phyloP scores from a whole-genome alignment of 768 basidiomycete species.

The Neoboletus brunneissimus region DNA sequence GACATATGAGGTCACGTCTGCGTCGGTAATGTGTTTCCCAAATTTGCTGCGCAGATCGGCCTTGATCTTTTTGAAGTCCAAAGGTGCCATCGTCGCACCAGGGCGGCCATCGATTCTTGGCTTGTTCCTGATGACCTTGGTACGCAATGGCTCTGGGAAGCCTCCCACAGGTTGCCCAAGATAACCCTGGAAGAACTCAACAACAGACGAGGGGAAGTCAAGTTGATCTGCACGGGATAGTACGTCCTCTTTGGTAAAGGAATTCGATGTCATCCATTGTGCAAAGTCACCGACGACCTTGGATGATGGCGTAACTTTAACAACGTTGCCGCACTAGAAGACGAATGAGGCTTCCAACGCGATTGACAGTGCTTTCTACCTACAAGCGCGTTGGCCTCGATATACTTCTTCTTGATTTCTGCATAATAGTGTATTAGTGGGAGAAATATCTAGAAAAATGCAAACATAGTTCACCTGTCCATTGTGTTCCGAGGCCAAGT shows the following conservation, averaged over 20 bases:
- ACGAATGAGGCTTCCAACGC: conserved; percentile 3
- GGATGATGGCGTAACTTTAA: conserved; percentile 99
- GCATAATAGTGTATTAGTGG: conserved; percentile 7
- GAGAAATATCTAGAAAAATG: conserved; percentile 8
- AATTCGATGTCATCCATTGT: conserved; percentile 98
- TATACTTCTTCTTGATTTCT: conserved; percentile 98
- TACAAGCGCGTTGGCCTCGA: conserved; percentile 94
- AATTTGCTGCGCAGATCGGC: conserved; percentile 89
- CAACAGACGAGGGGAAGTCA: conserved; percentile 96
- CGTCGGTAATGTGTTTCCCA: conserved; percentile 91
- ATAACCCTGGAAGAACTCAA: conserved; percentile 99
- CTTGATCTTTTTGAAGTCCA: conserved; percentile 97
- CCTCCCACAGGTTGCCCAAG: conserved; percentile 97
- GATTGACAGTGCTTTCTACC: conserved; percentile 25
- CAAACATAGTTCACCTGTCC: conserved; percentile 58
- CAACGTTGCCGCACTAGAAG: conserved; percentile 87
- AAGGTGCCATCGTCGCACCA: conserved; percentile 78
- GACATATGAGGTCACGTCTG: conserved; percentile 91
- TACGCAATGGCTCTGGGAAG: conserved; percentile 96
- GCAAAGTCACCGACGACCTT: conserved; percentile 99
- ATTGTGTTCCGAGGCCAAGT: conserved; percentile 94
- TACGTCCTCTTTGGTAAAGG: conserved; percentile 82
- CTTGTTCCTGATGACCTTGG: conserved; percentile 89
- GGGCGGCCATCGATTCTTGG: conserved; percentile 92
- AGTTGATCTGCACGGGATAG: conserved; percentile 81